A percentile compares a stretch with the other conserved stretches of the same genome.
Evolutionary conservation across 2,329 filamentous ascomycete species (phyloP).

Genomic region (Colletotrichum sp.): DNA sequence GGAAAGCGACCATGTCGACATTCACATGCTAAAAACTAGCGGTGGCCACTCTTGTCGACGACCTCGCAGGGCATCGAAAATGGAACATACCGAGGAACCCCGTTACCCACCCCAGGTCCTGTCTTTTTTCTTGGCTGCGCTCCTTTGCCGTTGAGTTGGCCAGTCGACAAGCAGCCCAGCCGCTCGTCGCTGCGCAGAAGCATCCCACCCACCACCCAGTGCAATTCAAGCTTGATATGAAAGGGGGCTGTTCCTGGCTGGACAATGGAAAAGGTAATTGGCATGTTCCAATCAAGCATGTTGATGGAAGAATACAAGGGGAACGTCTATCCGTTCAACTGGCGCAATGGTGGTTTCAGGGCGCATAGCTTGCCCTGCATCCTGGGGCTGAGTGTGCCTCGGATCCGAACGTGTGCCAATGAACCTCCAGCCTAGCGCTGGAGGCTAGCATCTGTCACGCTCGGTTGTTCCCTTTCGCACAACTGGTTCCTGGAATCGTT

Average conservation of each 20-base stretch:
- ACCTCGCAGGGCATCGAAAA: neutral
- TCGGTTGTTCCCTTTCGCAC: conserved; percentile 15
- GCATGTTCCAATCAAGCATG: neutral
- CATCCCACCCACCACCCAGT: neutral
- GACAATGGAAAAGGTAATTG: neutral
- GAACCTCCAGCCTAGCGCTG: conserved; percentile 10
- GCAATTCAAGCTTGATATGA: neutral
- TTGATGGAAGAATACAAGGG: neutral
- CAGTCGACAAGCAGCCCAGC: neutral
- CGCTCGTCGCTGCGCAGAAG: neutral
- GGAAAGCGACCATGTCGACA: neutral
- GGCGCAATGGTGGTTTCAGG: conserved; percentile 24
- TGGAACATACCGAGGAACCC: conserved; percentile 15
- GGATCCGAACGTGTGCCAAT: conserved; percentile 20
- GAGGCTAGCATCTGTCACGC: conserved; percentile 12
- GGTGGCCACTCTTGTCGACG: neutral
- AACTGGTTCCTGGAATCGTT: conserved; percentile 18
- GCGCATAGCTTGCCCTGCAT: conserved; percentile 8
- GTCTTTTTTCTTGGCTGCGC: neutral
- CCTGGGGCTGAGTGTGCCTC: conserved; percentile 9
- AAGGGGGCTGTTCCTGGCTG: neutral
- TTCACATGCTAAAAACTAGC: conserved; percentile 20
- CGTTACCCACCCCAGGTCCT: neutral
- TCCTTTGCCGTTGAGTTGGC: neutral
- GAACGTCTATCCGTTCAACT: conserved; percentile 9